Base-by-base conservation (phyloP, 345 rosid species). In the Firmiana major region DNA sequence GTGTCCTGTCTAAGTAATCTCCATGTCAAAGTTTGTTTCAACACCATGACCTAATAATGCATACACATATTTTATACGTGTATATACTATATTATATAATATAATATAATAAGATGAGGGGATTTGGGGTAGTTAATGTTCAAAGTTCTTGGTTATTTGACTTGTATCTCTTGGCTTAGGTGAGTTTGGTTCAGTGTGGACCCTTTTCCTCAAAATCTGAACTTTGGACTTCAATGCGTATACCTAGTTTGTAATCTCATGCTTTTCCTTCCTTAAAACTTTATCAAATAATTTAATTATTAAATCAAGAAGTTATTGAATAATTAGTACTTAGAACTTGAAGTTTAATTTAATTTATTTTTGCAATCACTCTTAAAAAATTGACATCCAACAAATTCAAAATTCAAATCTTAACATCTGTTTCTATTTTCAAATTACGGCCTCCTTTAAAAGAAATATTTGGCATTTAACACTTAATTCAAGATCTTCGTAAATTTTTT, bases 161-260 rank as follows among this genome's bases (percentile, higher is more conserved):
- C 84, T 86, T 82, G 57, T 76, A 42, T 86, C 80, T 78, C 83
- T 79, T 26, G 63, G 82, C 77, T 82, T 85, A 79, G 84, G 86
- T 89, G 72, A 8, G 77, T 66, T 11, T 57, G 28, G 79, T 71
- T 81, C 38, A 43, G n/a, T n/a, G 87, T 78, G 84, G 84, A 81
- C 78, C 81, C 86, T 73, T 62, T 78, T 74, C 70, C 45, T 46
- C 43, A 11, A 40, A 5, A 42, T 26, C 75, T 65, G 70, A 45
- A 46, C 70, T 63, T 60, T 59, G 58, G 34, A 81, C 21, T 66
- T 65, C 71, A 17, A 31, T 24, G 19, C 62, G 46, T 71, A 74
- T 77, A 63, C 22, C 38, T 54, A 10, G 45, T 66, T 34, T 59
- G 51, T 12, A 65, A 55, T 42, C 24, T 46, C 45, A 43, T 21